Percentiles rank a stretch among this genome's conserved stretches.
Evolutionary conservation across 2,329 filamentous ascomycete species (phyloP).

Genomic region (Coccinonectria pachysandricola): DNA sequence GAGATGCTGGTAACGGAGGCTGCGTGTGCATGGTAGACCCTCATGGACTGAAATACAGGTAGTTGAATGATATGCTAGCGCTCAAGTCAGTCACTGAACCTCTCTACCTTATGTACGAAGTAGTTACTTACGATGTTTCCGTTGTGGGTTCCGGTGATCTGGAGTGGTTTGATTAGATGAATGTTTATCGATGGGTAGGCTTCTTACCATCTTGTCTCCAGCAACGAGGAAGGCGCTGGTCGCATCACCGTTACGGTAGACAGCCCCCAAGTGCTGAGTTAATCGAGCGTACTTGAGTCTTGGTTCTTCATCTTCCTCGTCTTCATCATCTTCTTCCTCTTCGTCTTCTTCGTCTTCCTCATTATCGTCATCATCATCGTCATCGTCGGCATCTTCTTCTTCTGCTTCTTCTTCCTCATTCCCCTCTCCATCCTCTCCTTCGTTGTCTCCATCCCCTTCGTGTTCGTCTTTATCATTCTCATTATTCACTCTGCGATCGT

Average conservation of each 20-base stretch:
- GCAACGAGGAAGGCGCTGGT: constrained; percentile 84
- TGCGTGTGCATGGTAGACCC: constrained; percentile 84
- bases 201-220: constrained; percentile 86
- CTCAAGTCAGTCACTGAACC: constrained; percentile 16
- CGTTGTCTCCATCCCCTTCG: constrained; percentile 1
- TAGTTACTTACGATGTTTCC: constrained; percentile 71
- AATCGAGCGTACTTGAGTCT: constrained; percentile 85
- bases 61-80: constrained; percentile 75
- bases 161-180: no score
- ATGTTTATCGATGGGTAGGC: no score
- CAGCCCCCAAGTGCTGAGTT: constrained; percentile 65
- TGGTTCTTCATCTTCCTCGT: constrained; percentile 88
- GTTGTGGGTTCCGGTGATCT: constrained; percentile 92
- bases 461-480: constrained; percentile 18
- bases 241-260: constrained; percentile 92
- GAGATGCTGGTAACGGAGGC: constrained; percentile 86
- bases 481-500: constrained; percentile 31
- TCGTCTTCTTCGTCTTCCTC: constrained; percentile 40
- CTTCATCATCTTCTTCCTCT: constrained; percentile 59
- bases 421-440: constrained; percentile 3
- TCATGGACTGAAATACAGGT: constrained; percentile 68
- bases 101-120: not conserved
- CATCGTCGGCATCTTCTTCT: constrained; percentile 6
- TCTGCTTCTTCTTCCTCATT: constrained; percentile 5
- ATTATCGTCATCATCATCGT: constrained; percentile 15